These are phyloP conservation scores for Nemania sp. DNA, from an alignment of 2,329 filamentous ascomycete species.

Conservation along the genomic window DNA sequence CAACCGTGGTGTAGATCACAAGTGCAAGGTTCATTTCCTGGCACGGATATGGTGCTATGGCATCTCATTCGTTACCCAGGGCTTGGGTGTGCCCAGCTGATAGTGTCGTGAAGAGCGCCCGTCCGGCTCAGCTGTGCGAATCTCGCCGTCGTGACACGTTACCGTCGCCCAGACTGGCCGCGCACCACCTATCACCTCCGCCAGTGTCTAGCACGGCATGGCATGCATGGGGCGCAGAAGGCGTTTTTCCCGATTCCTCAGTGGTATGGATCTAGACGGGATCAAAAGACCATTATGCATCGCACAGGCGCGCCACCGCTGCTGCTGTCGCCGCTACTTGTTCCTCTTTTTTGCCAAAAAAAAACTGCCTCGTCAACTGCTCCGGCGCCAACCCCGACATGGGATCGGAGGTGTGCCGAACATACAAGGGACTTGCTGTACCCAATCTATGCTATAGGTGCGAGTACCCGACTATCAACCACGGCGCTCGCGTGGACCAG, in stretches of 20 bases:
- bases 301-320: not conserved
- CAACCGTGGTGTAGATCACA: too few species aligned
- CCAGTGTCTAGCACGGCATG: not conserved
- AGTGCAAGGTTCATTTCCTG: constrained; percentile 2
- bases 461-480: not conserved
- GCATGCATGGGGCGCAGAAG: not conserved
- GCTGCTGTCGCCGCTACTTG: not conserved
- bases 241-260: too few species aligned
- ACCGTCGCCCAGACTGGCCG: constrained; percentile 11
- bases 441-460: constrained; percentile 8
- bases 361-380: not conserved
- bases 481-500: constrained; percentile 18
- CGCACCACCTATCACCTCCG: not conserved
- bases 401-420: constrained; percentile 2
- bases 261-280: too few species aligned
- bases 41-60: not conserved
- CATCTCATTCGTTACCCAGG: constrained; percentile 15
- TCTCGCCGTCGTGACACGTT: constrained; percentile 22
- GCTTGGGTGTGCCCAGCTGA: constrained; percentile 12
- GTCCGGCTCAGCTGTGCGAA: constrained; percentile 13
- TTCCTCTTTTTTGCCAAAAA: too few species aligned
- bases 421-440: constrained; percentile 7
- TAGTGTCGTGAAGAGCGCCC: not conserved
- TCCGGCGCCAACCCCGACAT: constrained; percentile 3
- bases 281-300: too few species aligned